A percentile compares a stretch with the other conserved stretches of the same genome.
Evolutionary conservation across 345 rosid species (phyloP).

Genomic region (Mangifera indica): DNA sequence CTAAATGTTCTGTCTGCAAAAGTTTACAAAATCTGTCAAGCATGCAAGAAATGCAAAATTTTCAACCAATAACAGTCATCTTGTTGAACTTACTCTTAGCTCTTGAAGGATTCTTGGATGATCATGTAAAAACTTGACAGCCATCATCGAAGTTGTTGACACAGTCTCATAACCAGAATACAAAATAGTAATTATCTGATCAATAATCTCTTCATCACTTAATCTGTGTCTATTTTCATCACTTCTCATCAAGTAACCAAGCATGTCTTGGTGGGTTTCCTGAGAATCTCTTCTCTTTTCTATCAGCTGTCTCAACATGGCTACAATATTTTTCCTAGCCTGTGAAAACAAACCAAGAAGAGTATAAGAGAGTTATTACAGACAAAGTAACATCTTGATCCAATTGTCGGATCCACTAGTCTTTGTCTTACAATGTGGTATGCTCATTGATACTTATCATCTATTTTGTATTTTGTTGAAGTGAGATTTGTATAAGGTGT

Average conservation of each 20-base stretch:
- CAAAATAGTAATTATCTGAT: conserved; percentile 73
- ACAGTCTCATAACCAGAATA: conserved; percentile 88
- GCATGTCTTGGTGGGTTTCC: conserved; percentile 57
- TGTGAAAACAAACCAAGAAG: conserved; percentile 23
- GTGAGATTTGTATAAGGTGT: too few species aligned
- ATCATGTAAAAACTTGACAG: conserved; percentile 80
- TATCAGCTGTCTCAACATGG: conserved; percentile 50
- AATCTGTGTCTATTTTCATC: conserved; percentile 47
- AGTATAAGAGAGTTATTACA: not conserved
- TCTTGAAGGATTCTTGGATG: conserved; percentile 66
- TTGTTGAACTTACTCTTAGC: conserved; percentile 53
- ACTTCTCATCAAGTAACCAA: conserved; percentile 58
- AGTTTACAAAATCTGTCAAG: conserved; percentile 10
- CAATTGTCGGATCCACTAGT: too few species aligned
- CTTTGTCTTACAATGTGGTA: too few species aligned
- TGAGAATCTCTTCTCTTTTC: conserved; percentile 51
- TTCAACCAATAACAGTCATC: not conserved
- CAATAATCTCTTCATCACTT: conserved; percentile 63
- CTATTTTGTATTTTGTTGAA: too few species aligned
- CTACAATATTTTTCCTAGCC: conserved; percentile 63
- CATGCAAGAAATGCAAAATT: not conserved
- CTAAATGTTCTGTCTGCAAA: conserved; percentile 71
- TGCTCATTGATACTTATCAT: too few species aligned
- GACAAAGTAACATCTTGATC: too few species aligned
- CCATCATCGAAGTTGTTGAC: conserved; percentile 91